phyloP scores from a whole-genome alignment of 768 basidiomycete genomes.

The Termitomyces sp. region DNA sequence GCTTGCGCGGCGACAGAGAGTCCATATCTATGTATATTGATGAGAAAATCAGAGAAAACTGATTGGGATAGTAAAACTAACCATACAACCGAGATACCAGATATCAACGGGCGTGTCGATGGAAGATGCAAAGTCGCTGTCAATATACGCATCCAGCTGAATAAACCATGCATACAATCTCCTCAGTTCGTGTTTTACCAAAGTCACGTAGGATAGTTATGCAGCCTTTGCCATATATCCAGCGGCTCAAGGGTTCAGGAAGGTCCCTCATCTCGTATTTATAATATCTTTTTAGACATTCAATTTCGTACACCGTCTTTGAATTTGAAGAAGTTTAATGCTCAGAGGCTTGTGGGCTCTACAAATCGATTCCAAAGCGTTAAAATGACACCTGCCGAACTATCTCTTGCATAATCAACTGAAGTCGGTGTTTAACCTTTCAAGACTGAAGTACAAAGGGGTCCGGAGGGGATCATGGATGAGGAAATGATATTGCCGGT shows the following conservation, averaged over 20 bases:
- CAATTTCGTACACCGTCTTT: neutral
- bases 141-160: neutral
- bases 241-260: neutral
- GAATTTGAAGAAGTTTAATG: neutral
- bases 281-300: neutral
- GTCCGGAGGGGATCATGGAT: neutral
- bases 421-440: neutral
- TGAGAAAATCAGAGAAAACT: neutral
- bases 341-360: neutral
- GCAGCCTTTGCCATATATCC: neutral
- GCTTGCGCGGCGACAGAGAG: too few relatives aligned
- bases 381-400: neutral
- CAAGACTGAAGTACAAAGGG: neutral
- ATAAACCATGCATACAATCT: neutral
- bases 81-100: neutral
- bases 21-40: neutral
- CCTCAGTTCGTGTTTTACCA: neutral
- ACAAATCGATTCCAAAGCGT: neutral
- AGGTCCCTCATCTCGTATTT: neutral
- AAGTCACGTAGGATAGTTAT: neutral
- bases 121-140: neutral
- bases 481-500: neutral
- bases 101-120: neutral
- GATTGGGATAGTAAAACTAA: neutral
- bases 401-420: neutral